Conservation (phyloP, 495 filamentous ascomycete species). For the Penicillium ucsense region DNA sequence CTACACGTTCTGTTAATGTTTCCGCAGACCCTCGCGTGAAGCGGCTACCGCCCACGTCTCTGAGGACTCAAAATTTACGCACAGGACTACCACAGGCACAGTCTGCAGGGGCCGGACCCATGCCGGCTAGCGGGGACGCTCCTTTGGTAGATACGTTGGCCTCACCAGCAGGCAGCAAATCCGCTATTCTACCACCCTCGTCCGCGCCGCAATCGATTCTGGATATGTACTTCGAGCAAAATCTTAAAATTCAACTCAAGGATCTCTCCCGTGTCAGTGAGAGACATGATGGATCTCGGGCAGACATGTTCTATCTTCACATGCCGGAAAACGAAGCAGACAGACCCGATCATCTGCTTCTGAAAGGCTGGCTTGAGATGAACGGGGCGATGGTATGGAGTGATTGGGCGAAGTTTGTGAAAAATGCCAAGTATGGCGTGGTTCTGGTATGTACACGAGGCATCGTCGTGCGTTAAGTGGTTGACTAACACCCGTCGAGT, state of each 20-base stretch:
- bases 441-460: slow-evolving; percentile 25
- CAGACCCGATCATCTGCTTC: slow-evolving; percentile 17
- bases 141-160: too few relatives aligned
- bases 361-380: slow-evolving; percentile 20
- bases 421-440: slow-evolving; percentile 23
- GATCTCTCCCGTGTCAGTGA: slow-evolving; percentile 9
- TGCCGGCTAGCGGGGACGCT: too few relatives aligned
- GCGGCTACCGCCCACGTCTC: not conserved
- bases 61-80: not conserved
- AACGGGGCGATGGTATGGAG: slow-evolving; percentile 22
- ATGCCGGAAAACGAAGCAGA: slow-evolving; percentile 17
- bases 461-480: not conserved
- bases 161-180: too few relatives aligned
- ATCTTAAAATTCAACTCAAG: slow-evolving; percentile 12
- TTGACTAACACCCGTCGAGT: slow-evolving; percentile 10
- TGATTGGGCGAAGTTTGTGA: slow-evolving; percentile 32
- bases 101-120: not conserved
- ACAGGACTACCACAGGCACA: not conserved
- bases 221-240: slow-evolving; percentile 3
- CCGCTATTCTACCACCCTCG: too few relatives aligned
- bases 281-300: slow-evolving; percentile 1
- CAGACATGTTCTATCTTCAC: slow-evolving; percentile 31
- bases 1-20: not conserved
- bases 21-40: not conserved
- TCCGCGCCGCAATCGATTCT: not conserved